These are phyloP conservation scores for Echinosophora koreensis DNA, from an alignment of 306 rosid species.

Conservation along the genomic window DNA sequence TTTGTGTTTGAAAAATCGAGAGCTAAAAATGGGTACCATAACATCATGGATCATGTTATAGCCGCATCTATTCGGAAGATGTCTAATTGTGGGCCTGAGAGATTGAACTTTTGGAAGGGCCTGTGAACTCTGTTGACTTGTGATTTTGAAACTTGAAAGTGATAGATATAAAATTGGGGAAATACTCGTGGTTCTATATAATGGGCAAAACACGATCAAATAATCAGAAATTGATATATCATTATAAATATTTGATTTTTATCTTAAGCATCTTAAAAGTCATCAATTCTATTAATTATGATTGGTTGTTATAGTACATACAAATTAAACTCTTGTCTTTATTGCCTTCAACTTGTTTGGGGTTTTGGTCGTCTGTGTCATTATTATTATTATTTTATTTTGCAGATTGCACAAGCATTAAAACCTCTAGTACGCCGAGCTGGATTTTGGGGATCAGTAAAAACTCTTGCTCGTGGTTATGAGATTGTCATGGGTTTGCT, in stretches of 20 bases:
- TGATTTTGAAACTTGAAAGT: too few relatives aligned
- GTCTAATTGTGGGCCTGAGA: neutral
- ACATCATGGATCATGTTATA: constrained; percentile 19
- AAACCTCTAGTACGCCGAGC: constrained; percentile 52
- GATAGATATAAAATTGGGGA: too few relatives aligned
- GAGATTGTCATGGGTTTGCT: constrained; percentile 64
- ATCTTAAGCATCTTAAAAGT: too few relatives aligned
- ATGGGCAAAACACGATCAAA: too few relatives aligned
- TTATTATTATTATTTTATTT: neutral
- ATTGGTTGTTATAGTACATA: too few relatives aligned
- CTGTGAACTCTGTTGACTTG: too few relatives aligned
- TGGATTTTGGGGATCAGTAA: constrained; percentile 63
- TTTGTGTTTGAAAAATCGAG: constrained; percentile 10
- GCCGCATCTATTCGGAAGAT: neutral
- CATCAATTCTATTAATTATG: too few relatives aligned
- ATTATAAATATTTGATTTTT: too few relatives aligned
- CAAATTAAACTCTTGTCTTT: neutral
- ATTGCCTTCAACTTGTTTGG: constrained; percentile 17
- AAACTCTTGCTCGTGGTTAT: constrained; percentile 62
- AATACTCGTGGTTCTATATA: neutral
- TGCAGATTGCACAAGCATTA: constrained; percentile 58
- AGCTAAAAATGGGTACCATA: neutral
- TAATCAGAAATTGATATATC: too few relatives aligned
- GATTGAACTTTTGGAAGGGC: too few relatives aligned
- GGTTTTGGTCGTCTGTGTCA: neutral